Evolutionary conservation across 257 asterid species (phyloP).

Genomic region (Scutellaria baicalensis): DNA sequence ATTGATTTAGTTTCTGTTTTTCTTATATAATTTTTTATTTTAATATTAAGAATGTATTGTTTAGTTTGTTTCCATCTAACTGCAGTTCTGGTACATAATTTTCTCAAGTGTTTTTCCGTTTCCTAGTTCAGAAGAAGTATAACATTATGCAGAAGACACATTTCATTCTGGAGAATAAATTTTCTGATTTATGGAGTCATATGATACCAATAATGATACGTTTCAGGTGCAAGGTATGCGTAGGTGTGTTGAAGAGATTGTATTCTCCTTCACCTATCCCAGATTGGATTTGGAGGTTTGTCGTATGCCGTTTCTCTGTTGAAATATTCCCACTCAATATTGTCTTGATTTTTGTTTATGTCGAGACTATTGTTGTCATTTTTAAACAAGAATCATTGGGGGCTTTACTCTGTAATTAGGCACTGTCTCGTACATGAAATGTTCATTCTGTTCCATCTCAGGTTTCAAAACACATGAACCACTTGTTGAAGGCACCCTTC

Average conservation of each 20-base stretch:
- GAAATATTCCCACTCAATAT: neutral
- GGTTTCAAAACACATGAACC: conserved; percentile 91
- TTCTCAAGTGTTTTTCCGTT: neutral
- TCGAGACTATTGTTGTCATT: neutral
- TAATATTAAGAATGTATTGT: neutral
- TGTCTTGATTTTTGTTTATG: neutral
- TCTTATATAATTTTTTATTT: neutral
- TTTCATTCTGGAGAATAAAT: neutral
- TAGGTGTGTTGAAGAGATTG: conserved; percentile 79
- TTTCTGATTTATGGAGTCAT: neutral
- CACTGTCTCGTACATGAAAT: neutral
- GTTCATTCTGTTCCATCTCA: conserved; percentile 20
- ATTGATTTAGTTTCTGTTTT: neutral
- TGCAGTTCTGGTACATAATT: neutral
- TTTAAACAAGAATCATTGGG: neutral
- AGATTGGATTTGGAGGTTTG: conserved; percentile 92
- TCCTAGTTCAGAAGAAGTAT: neutral
- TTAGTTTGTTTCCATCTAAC: neutral
- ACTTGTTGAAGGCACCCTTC: conserved; percentile 90
- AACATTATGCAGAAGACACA: neutral
- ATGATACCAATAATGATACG: neutral
- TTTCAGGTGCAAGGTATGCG: conserved; percentile 63
- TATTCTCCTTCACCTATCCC: conserved; percentile 78
- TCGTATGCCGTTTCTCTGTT: neutral
- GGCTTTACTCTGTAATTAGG: neutral